Evolutionary conservation across 768 basidiomycete species (phyloP).

Genomic region (Daedalea quercina): DNA sequence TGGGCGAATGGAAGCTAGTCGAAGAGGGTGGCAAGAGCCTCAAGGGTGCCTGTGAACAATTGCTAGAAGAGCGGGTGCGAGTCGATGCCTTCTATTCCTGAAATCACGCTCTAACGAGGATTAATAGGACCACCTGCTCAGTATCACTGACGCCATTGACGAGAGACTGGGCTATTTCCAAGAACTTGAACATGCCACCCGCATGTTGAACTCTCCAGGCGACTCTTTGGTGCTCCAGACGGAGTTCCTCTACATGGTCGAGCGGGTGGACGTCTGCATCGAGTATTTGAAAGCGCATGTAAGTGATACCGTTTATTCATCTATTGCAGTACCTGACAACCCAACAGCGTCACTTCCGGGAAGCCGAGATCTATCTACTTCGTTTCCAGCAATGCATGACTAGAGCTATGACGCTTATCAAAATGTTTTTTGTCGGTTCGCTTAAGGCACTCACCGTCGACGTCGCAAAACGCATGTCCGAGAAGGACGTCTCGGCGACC

Average conservation of each 20-base stretch:
- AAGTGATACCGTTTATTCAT: constrained; percentile 23
- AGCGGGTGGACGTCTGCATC: constrained; percentile 90
- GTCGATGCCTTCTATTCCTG: too few relatives aligned
- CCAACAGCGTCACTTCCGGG: constrained; percentile 77
- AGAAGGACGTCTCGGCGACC: constrained; percentile 77
- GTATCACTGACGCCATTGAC: constrained; percentile 78
- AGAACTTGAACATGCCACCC: constrained; percentile 87
- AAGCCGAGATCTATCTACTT: constrained; percentile 91
- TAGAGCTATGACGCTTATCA: constrained; percentile 95
- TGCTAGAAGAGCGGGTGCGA: constrained; percentile 85
- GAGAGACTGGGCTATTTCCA: constrained; percentile 86
- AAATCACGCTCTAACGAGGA: neutral
- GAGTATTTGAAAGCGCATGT: constrained; percentile 86
- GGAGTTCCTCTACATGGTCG: constrained; percentile 95
- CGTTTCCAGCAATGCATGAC: constrained; percentile 99
- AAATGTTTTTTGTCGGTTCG: constrained; percentile 91
- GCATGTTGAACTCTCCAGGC: constrained; percentile 92
- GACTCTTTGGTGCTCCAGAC: constrained; percentile 85
- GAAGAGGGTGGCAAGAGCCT: constrained; percentile 90
- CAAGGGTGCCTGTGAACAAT: constrained; percentile 84
- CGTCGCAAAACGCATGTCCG: constrained; percentile 64
- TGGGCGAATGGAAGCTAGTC: constrained; percentile 78
- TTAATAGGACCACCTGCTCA: constrained; percentile 65
- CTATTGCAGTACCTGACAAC: neutral
- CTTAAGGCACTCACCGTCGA: constrained; percentile 75